phyloP scores from a whole-genome alignment of 306 rosid species.

The Cucumis cinereus region DNA sequence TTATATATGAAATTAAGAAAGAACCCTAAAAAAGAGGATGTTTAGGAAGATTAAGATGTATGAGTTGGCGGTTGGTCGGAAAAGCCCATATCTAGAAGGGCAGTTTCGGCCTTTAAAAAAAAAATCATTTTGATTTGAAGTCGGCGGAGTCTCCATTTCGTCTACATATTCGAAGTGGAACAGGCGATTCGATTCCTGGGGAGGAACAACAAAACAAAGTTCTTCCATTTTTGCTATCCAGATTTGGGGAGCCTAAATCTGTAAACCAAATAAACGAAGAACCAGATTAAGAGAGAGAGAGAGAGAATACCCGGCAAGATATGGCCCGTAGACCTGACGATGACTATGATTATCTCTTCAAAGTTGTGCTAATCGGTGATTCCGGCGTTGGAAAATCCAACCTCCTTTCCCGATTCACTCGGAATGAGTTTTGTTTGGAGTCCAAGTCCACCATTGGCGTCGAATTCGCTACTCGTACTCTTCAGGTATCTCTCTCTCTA shows the following conservation, averaged over 20 bases:
- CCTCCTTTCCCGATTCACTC: constrained; percentile 94
- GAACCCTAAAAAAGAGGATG: not conserved
- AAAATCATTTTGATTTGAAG: not conserved
- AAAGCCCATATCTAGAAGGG: not conserved
- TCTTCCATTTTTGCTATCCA: not conserved
- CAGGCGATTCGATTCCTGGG: not conserved
- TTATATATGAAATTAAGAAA: no score
- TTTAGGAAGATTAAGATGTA: not conserved
- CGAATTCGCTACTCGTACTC: constrained; percentile 90
- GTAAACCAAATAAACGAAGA: not conserved
- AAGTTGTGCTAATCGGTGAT: constrained; percentile 87
- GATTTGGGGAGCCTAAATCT: not conserved
- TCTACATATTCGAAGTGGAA: not conserved
- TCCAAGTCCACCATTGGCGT: constrained; percentile 96
- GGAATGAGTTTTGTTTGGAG: constrained; percentile 89
- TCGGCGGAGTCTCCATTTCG: not conserved
- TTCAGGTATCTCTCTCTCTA: constrained; percentile 40
- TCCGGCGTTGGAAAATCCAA: constrained; percentile 94
- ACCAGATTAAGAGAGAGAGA: not conserved
- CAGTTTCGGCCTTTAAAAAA: not conserved
- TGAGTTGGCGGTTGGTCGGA: not conserved
- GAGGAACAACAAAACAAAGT: not conserved
- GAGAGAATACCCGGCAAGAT: not conserved
- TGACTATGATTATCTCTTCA: constrained; percentile 86
- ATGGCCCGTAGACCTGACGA: constrained; percentile 75